phyloP scores from a whole-genome alignment of 2,329 filamentous ascomycete species.

The Waltergamsia citrina region DNA sequence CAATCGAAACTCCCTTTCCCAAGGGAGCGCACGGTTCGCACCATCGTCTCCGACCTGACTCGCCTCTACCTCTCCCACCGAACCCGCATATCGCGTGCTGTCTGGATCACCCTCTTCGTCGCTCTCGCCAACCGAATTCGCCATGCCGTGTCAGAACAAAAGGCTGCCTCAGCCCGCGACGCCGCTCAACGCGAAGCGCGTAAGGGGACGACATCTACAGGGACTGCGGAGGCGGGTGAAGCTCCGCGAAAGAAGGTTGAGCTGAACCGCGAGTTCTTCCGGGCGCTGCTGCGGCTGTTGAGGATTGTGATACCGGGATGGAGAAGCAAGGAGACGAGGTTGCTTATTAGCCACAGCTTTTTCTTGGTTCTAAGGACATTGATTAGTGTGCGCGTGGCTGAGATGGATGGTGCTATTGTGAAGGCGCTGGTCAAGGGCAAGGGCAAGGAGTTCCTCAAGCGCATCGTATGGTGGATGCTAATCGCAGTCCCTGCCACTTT shows the following conservation, averaged over 20 bases:
- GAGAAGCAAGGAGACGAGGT: slow-evolving; percentile 76
- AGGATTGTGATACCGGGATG: slow-evolving; percentile 86
- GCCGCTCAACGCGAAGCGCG: slow-evolving; percentile 42
- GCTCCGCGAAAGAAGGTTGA: slow-evolving; percentile 69
- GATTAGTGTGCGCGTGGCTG: slow-evolving; percentile 91
- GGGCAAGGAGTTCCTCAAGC: slow-evolving; percentile 79
- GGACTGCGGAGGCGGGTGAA: slow-evolving; percentile 13
- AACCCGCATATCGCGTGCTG: slow-evolving; percentile 69
- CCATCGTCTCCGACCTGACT: slow-evolving; percentile 57
- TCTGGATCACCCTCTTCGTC: slow-evolving; percentile 75
- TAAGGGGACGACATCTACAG: slow-evolving; percentile 35
- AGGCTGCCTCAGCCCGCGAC: slow-evolving; percentile 66
- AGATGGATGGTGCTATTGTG: slow-evolving; percentile 88
- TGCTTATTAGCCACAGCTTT: slow-evolving; percentile 84
- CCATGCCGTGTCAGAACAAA: slow-evolving; percentile 87
- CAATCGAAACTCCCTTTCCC: slow-evolving; percentile 62
- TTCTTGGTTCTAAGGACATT: slow-evolving; percentile 86
- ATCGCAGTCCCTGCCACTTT: slow-evolving; percentile 94
- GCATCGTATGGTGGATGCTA: slow-evolving; percentile 96
- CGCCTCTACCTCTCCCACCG: slow-evolving; percentile 70
- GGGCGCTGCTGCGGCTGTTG: slow-evolving; percentile 66
- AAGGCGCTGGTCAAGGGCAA: slow-evolving; percentile 87
- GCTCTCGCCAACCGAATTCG: slow-evolving; percentile 80
- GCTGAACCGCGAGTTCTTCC: slow-evolving; percentile 75
- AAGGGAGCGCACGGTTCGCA: slow-evolving; percentile 54